Conservation (phyloP, 192 early-diverging fungal species). For the Kappamyces sp. region DNA sequence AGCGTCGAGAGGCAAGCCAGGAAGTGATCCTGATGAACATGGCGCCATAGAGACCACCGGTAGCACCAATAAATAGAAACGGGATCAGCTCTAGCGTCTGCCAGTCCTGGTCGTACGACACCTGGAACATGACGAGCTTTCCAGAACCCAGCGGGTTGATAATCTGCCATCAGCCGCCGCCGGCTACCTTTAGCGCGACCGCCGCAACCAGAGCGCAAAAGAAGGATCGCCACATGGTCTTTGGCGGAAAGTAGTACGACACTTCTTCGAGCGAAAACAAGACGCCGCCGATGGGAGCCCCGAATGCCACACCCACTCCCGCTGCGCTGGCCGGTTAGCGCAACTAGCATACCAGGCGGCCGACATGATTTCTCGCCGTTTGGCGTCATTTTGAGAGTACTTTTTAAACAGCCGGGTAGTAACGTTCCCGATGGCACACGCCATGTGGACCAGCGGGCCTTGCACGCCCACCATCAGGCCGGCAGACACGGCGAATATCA, state of each 20-base stretch:
- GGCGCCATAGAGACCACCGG: slow-evolving; percentile 57
- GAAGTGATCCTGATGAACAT: slow-evolving; percentile 35
- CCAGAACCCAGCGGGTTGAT: slow-evolving; percentile 91
- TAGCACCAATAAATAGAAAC: slow-evolving; percentile 57
- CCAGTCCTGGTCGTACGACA: slow-evolving; percentile 82
- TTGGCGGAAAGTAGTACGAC: slow-evolving; percentile 80
- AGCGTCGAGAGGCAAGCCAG: not conserved
- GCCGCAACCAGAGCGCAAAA: slow-evolving; percentile 87
- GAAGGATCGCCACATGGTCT: slow-evolving; percentile 89
- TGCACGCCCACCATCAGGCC: slow-evolving; percentile 43
- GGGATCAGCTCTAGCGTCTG: slow-evolving; percentile 75
- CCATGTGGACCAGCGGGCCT: slow-evolving; percentile 89
- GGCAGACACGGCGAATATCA: slow-evolving; percentile 38
- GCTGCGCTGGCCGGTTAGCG: slow-evolving; percentile 65
- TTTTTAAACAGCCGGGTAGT: slow-evolving; percentile 67
- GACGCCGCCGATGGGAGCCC: slow-evolving; percentile 82
- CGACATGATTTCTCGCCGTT: slow-evolving; percentile 32
- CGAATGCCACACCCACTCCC: slow-evolving; percentile 93
- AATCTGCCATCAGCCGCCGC: slow-evolving; percentile 13
- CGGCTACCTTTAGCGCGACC: slow-evolving; percentile 65
- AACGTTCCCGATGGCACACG: slow-evolving; percentile 80
- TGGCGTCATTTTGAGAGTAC: slow-evolving; percentile 68
- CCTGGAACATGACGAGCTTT: slow-evolving; percentile 91
- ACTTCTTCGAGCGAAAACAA: slow-evolving; percentile 74
- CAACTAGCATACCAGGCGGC: slow-evolving; percentile 13